phyloP scores from a whole-genome alignment of 805 yeast genomes.

The Nakazawaea wickerhamii region DNA sequence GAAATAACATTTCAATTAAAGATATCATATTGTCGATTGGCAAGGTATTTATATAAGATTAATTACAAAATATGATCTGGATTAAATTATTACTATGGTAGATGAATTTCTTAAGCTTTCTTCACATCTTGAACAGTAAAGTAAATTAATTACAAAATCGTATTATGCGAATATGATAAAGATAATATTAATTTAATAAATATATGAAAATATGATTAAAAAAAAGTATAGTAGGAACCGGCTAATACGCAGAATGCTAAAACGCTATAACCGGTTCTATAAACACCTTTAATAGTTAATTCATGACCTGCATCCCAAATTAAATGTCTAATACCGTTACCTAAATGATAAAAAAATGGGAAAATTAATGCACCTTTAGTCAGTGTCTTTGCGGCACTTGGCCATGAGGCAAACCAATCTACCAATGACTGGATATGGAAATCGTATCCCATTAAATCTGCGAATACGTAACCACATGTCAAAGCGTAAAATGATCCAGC shows the following conservation, averaged over 20 bases:
- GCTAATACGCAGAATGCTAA: constrained; percentile 55
- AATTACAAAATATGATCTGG: no score
- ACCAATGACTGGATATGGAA: constrained; percentile 50
- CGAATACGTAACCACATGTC: constrained; percentile 68
- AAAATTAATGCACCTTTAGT: constrained; percentile 68
- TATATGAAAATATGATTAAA: no score
- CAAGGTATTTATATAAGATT: no score
- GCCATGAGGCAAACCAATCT: constrained; percentile 54
- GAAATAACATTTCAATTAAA: no score
- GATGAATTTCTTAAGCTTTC: background rate
- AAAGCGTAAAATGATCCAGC: constrained; percentile 76
- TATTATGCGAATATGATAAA: background rate
- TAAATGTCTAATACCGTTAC: constrained; percentile 89
- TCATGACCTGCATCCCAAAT: constrained; percentile 87
- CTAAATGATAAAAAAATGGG: constrained; percentile 84
- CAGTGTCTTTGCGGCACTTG: constrained; percentile 53
- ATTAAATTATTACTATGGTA: no score
- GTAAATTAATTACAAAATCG: background rate
- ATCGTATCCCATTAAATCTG: constrained; percentile 56
- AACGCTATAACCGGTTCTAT: constrained; percentile 85
- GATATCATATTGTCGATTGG: no score
- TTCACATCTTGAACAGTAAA: background rate
- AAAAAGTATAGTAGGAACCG: constrained; percentile 54
- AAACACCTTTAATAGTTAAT: constrained; percentile 79
- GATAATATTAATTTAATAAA: background rate